A percentile compares a stretch with the other conserved stretches of the same genome.
Conservation (phyloP, 192 early-diverging fungal genomes). For the Podila verticillata region DNA sequence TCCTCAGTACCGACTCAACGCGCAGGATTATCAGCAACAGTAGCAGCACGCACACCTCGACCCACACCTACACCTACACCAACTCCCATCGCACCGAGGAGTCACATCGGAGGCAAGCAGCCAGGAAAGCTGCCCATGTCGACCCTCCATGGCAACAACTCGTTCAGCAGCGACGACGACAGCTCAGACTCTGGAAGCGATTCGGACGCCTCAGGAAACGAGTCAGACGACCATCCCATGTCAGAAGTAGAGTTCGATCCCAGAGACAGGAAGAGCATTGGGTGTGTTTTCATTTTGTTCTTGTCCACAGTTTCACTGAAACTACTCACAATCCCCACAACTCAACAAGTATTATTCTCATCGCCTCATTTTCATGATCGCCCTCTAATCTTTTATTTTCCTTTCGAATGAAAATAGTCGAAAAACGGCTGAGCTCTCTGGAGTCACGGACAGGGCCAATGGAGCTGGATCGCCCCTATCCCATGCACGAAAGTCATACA, state of each 20-base stretch:
- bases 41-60: slow-evolving; percentile 1
- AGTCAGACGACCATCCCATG: not conserved
- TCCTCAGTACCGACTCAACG: not conserved
- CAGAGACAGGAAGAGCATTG: slow-evolving; percentile 28
- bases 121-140: slow-evolving; percentile 41
- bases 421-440: slow-evolving; percentile 22
- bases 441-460: not conserved
- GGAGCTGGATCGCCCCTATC: slow-evolving; percentile 11
- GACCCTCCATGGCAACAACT: not conserved
- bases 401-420: slow-evolving; percentile 1
- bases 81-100: slow-evolving; percentile 21
- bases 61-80: slow-evolving; percentile 21
- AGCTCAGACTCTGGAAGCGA: slow-evolving; percentile 35
- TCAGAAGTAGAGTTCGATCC: slow-evolving; percentile 20
- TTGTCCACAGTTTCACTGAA: too few relatives aligned
- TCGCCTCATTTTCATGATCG: not conserved
- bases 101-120: slow-evolving; percentile 38
- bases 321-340: not conserved
- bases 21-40: not conserved
- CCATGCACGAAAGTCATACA: not conserved
- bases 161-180: slow-evolving; percentile 25
- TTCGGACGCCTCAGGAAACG: slow-evolving; percentile 23
- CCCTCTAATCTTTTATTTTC: not conserved
- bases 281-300: slow-evolving; percentile 5
- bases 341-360: not conserved